phyloP scores from a whole-genome alignment of 371 early-diverging fungal species.

The Mucor indicus region DNA sequence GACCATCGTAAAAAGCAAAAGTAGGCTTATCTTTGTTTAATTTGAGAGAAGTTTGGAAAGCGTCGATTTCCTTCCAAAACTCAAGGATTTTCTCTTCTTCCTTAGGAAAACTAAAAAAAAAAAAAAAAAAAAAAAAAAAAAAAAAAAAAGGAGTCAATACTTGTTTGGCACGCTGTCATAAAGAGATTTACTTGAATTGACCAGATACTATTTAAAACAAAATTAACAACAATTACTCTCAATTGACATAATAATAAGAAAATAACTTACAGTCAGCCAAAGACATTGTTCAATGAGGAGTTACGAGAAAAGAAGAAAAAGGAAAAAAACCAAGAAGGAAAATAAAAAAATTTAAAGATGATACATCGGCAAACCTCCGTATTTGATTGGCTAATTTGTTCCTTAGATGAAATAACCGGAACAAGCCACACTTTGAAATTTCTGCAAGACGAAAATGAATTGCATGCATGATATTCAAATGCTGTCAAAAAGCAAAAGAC shows the following conservation, averaged over 20 bases:
- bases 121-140: conserved; percentile 6
- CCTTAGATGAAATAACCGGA: too few relatives aligned
- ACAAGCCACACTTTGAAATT: too few relatives aligned
- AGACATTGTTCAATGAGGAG: conserved; percentile 25
- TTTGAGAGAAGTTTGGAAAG: conserved; percentile 93
- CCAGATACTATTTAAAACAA: conserved; percentile 36
- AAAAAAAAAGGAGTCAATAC: too few relatives aligned
- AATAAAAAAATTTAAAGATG: not conserved
- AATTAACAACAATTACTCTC: too few relatives aligned
- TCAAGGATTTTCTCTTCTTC: conserved; percentile 96
- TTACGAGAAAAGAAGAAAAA: too few relatives aligned
- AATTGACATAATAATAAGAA: not conserved
- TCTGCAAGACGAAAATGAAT: too few relatives aligned
- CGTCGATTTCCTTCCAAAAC: conserved; percentile 98
- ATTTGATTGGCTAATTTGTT: too few relatives aligned
- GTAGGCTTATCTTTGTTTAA: conserved; percentile 88
- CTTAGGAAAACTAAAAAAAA: conserved; percentile 77
- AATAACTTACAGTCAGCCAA: conserved; percentile 44
- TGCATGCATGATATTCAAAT: too few relatives aligned
- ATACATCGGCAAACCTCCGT: too few relatives aligned
- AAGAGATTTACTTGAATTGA: conserved; percentile 51
- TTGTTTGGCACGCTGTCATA: too few relatives aligned
- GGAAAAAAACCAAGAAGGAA: too few relatives aligned
- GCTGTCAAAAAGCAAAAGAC: too few relatives aligned
- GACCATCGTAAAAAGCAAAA: conserved; percentile 98